Conservation (phyloP, 2,329 filamentous ascomycete genomes). For the Epichloe festucae region DNA sequence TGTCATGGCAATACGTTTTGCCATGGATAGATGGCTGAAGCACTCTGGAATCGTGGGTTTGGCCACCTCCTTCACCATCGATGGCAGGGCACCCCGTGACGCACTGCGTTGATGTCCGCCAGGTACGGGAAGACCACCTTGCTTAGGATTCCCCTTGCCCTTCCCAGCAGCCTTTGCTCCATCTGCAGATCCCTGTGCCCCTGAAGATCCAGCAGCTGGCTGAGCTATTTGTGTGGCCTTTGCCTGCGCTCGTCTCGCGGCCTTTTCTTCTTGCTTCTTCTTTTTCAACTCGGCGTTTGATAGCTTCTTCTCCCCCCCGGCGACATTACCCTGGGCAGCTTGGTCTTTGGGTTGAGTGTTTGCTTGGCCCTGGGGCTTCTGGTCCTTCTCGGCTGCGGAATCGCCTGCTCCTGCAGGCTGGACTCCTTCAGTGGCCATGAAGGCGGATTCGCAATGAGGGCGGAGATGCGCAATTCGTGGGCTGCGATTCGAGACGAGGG, state of each 20-base stretch:
- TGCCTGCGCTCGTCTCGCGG: constrained; percentile 63
- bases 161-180: constrained; percentile 26
- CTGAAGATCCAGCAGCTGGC: constrained; percentile 8
- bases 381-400: constrained; percentile 12
- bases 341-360: constrained; percentile 12
- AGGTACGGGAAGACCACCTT: constrained; percentile 25
- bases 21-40: constrained; percentile 74
- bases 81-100: constrained; percentile 18
- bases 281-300: constrained; percentile 76
- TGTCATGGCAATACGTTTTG: constrained; percentile 39
- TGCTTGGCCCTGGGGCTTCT: constrained; percentile 12
- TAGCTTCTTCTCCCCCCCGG: constrained; percentile 39
- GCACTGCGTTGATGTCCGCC: constrained; percentile 22
- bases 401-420: constrained; percentile 17
- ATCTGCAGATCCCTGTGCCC: constrained; percentile 19
- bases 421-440: constrained; percentile 21
- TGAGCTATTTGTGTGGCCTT: constrained; percentile 41
- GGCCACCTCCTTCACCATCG: constrained; percentile 31
- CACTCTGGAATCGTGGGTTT: constrained; percentile 53
- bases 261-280: constrained; percentile 81
- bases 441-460: not conserved
- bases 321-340: constrained; percentile 4
- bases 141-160: constrained; percentile 34
- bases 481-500: not conserved
- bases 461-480: not conserved